Conservation (phyloP, 306 rosid genomes). For the Datisca glomerata region DNA sequence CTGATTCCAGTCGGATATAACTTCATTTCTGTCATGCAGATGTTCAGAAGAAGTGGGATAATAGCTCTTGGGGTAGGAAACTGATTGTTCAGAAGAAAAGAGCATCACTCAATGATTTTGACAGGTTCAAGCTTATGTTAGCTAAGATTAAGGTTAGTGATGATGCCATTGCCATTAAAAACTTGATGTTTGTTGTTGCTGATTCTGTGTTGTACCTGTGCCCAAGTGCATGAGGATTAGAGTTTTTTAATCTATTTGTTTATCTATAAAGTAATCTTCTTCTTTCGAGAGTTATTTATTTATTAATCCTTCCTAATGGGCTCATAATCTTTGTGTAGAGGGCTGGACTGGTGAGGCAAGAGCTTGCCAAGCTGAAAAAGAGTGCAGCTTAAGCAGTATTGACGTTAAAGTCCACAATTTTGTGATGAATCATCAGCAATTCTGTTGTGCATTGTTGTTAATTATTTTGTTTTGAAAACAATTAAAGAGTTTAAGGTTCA, state of each 20-base stretch:
- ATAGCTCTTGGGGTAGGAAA: conserved; percentile 49
- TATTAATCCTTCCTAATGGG: not conserved
- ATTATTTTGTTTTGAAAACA: no score
- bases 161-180: not conserved
- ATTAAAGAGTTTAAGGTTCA: no score
- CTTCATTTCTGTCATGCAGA: conserved; percentile 15
- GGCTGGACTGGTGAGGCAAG: conserved; percentile 72
- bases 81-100: conserved; percentile 37
- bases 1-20: not conserved
- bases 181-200: not conserved
- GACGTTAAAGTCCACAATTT: not conserved
- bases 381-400: conserved; percentile 23
- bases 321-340: conserved; percentile 34
- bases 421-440: conserved; percentile 1
- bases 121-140: conserved; percentile 48
- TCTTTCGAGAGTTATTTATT: not conserved
- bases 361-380: conserved; percentile 72
- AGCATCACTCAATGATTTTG: conserved; percentile 34
- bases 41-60: conserved; percentile 45
- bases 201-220: not conserved
- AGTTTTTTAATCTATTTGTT: not conserved
- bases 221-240: not conserved
- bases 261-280: not conserved
- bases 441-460: not conserved
- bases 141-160: conserved; percentile 34